Conservation (phyloP, 257 asterid genomes). For the Solanum piurae region DNA sequence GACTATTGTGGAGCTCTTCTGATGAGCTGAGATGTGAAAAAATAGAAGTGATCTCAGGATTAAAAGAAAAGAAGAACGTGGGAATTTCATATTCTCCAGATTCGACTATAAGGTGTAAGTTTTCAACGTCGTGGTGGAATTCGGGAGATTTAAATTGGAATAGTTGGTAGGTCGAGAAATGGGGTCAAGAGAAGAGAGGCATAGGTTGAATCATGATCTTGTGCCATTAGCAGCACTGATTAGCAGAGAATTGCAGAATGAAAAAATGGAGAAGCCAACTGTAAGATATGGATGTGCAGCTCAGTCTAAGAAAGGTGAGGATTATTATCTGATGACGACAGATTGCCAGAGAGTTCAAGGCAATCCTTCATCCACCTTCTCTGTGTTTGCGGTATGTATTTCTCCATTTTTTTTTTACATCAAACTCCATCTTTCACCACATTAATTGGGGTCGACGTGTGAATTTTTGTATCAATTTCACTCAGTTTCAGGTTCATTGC, state of each 20-base stretch:
- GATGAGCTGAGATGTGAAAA: conserved; percentile 4
- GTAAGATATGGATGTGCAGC: conserved; percentile 62
- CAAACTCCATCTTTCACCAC: neutral
- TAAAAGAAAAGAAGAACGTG: neutral
- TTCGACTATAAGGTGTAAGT: neutral
- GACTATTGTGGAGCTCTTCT: neutral
- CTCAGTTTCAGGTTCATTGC: neutral
- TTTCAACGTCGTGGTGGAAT: neutral
- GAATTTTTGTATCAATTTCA: neutral
- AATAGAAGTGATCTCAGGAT: neutral
- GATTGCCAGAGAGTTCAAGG: conserved; percentile 73
- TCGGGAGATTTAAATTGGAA: neutral
- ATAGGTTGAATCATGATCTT: conserved; percentile 29
- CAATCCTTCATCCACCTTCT: conserved; percentile 61
- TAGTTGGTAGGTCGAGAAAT: conserved; percentile 10
- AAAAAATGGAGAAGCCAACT: conserved; percentile 68
- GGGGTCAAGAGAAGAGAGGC: conserved; percentile 61
- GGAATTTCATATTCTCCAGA: neutral
- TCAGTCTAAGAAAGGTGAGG: conserved; percentile 78
- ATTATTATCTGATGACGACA: conserved; percentile 52
- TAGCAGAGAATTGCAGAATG: conserved; percentile 57
- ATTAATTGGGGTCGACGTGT: neutral
- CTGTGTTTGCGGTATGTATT: conserved; percentile 63
- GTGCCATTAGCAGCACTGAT: conserved; percentile 67
- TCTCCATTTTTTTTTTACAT: neutral